phyloP scores from a whole-genome alignment of 306 rosid species.

The Medicago ruthenica region DNA sequence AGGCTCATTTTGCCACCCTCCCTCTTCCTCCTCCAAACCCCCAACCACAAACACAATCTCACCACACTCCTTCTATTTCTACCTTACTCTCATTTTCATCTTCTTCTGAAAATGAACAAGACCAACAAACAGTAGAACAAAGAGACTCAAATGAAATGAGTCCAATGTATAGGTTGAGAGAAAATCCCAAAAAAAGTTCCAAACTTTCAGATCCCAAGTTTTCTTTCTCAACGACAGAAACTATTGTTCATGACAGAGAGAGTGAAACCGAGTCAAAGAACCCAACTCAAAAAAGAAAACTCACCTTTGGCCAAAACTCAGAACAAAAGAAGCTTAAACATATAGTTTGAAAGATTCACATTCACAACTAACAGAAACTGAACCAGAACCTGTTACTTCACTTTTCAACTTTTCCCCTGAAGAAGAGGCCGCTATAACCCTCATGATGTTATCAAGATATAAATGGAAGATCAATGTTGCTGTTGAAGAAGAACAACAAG shows the following conservation, averaged over 20 bases:
- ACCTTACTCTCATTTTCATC: not conserved
- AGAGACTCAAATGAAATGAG: not conserved
- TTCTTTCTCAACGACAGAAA: too few relatives aligned
- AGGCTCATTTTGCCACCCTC: constrained; percentile 66
- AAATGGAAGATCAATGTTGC: constrained; percentile 48
- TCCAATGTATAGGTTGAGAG: too few relatives aligned
- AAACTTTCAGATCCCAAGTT: not conserved
- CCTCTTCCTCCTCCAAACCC: not conserved
- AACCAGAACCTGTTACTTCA: constrained; percentile 65
- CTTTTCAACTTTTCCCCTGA: constrained; percentile 72
- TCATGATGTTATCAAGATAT: constrained; percentile 84
- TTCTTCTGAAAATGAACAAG: not conserved
- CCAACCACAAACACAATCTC: not conserved
- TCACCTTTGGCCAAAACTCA: not conserved
- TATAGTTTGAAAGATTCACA: constrained; percentile 45
- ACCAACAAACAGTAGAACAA: too few relatives aligned
- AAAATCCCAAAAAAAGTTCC: too few relatives aligned
- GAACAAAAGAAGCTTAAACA: constrained; percentile 29
- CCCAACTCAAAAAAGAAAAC: not conserved
- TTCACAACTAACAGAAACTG: constrained; percentile 28
- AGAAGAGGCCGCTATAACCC: constrained; percentile 78
- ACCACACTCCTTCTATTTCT: not conserved
- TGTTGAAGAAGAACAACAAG: constrained; percentile 36
- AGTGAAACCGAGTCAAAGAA: not conserved
- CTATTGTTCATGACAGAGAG: not conserved